Percentiles rank a stretch among this genome's conserved stretches.
Conservation (phyloP, 2,329 filamentous ascomycete species). For the Aspergillus sp. region DNA sequence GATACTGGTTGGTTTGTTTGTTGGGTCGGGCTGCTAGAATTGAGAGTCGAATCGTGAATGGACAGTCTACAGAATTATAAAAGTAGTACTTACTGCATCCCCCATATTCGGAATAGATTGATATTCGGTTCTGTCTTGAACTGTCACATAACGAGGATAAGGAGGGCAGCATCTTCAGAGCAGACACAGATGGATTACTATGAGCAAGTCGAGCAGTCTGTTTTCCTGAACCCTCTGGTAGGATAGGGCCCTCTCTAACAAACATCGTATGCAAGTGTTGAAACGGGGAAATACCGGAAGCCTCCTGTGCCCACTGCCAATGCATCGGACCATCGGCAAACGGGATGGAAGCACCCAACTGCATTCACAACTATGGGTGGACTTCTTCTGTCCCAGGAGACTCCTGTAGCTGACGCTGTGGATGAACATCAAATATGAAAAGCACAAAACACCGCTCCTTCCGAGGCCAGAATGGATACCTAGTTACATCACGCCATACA, state of each 20-base stretch:
- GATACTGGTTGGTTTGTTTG: too few relatives aligned
- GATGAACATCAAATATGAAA: neutral
- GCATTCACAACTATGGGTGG: neutral
- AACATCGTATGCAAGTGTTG: neutral
- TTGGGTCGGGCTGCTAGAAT: too few relatives aligned
- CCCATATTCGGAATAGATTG: too few relatives aligned
- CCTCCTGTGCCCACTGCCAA: neutral
- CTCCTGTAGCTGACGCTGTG: neutral
- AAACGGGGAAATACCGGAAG: neutral
- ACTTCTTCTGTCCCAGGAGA: neutral
- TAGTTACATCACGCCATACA: constrained; percentile 25
- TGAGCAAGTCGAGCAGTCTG: neutral
- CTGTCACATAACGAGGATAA: too few relatives aligned
- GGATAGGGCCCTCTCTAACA: neutral
- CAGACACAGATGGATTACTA: neutral
- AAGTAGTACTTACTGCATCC: too few relatives aligned
- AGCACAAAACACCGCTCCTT: constrained; percentile 24
- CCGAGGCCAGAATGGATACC: constrained; percentile 19
- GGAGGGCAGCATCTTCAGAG: neutral
- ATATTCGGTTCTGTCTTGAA: too few relatives aligned
- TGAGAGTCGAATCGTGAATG: too few relatives aligned
- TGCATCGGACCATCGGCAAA: neutral
- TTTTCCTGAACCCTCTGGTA: neutral
- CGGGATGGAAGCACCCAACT: neutral
- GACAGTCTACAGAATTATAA: too few relatives aligned